Evolutionary conservation across 352 stramenopile genomes (phyloP).

Genomic region (Pythium myriotylum): DNA sequence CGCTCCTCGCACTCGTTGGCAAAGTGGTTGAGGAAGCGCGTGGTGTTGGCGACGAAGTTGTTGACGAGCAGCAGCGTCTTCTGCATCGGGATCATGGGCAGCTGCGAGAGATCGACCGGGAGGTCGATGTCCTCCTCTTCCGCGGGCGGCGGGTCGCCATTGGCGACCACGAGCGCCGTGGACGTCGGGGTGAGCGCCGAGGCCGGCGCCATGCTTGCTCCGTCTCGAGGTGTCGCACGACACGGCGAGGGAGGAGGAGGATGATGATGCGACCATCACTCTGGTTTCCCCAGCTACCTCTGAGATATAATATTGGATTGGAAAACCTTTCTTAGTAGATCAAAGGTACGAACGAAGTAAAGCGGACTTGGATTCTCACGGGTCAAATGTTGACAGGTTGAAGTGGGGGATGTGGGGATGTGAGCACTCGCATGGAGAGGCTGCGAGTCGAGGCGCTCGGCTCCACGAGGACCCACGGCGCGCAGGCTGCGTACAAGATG

Average conservation of each 20-base stretch:
- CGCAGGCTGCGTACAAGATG: no score
- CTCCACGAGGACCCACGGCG: no score
- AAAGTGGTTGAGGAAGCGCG: slow-evolving; percentile 88
- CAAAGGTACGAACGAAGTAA: background rate
- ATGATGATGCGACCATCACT: slow-evolving; percentile 27
- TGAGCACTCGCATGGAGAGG: no score
- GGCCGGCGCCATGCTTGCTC: slow-evolving; percentile 22
- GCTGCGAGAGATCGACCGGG: slow-evolving; percentile 75
- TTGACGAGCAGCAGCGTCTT: slow-evolving; percentile 86
- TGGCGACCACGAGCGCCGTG: slow-evolving; percentile 59
- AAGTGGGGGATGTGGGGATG: slow-evolving; percentile 18
- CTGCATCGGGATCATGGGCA: slow-evolving; percentile 68
- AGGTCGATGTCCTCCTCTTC: slow-evolving; percentile 68
- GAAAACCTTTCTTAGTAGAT: background rate
- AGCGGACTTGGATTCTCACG: background rate
- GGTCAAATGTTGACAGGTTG: slow-evolving; percentile 6
- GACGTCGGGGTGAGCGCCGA: slow-evolving; percentile 36
- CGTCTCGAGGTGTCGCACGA: slow-evolving; percentile 13
- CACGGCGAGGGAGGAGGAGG: background rate
- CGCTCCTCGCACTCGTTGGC: slow-evolving; percentile 82
- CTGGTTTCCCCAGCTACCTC: slow-evolving; percentile 7
- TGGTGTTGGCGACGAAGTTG: slow-evolving; percentile 88
- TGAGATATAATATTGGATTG: slow-evolving; percentile 14
- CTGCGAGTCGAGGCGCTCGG: no score
- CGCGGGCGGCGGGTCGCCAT: slow-evolving; percentile 20